Evolutionary conservation across 2,329 filamentous ascomycete species (phyloP).

Genomic region (Rhynchosporium agropyri): DNA sequence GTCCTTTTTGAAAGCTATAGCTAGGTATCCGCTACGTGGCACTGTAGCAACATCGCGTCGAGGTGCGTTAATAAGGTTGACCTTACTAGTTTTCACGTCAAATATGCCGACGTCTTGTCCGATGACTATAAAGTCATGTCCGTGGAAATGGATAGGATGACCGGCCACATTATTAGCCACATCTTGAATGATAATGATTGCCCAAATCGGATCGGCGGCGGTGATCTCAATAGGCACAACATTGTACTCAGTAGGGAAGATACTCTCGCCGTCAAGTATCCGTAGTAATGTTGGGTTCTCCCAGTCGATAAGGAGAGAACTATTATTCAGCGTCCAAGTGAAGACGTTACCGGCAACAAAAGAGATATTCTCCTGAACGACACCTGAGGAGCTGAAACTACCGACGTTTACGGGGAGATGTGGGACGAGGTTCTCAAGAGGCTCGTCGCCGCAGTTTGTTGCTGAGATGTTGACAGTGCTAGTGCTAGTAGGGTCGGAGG

Average conservation of each 20-base stretch:
- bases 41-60: slow-evolving; percentile 56
- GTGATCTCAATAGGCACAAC: slow-evolving; percentile 32
- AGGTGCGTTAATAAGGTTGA: slow-evolving; percentile 47
- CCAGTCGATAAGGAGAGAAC: slow-evolving; percentile 52
- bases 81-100: slow-evolving; percentile 34
- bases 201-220: slow-evolving; percentile 37
- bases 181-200: slow-evolving; percentile 37
- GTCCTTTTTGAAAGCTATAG: slow-evolving; percentile 36
- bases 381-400: not conserved
- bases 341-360: slow-evolving; percentile 43
- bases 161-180: slow-evolving; percentile 31
- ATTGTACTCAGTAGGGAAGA: slow-evolving; percentile 30
- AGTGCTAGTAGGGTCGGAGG: slow-evolving; percentile 33
- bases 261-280: slow-evolving; percentile 37
- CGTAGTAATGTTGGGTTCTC: slow-evolving; percentile 49
- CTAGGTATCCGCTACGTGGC: slow-evolving; percentile 35
- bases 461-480: too few relatives aligned
- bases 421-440: too few relatives aligned
- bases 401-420: too few relatives aligned
- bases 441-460: too few relatives aligned
- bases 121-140: slow-evolving; percentile 52
- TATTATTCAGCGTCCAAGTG: slow-evolving; percentile 53
- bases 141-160: slow-evolving; percentile 51
- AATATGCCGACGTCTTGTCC: slow-evolving; percentile 49
- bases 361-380: slow-evolving; percentile 37